Evolutionary conservation across 1,139 yeast genomes (phyloP).

Genomic region (Yamadazyma mexicana): DNA sequence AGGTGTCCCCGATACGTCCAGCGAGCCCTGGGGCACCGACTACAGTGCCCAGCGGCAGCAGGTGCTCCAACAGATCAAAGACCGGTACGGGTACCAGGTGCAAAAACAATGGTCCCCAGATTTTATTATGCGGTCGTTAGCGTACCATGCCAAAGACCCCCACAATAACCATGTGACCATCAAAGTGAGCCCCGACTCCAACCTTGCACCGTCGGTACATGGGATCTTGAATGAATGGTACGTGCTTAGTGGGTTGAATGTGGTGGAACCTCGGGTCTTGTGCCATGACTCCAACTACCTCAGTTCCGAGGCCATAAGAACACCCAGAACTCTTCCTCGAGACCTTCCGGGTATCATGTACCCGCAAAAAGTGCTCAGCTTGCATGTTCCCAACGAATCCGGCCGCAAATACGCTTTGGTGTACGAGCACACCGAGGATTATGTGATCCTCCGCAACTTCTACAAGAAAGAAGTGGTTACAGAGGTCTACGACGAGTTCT

Average conservation of each 20-base stretch:
- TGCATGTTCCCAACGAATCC: slow-evolving; percentile 11
- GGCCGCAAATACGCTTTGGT: slow-evolving; percentile 26
- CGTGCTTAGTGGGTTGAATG: slow-evolving; percentile 23
- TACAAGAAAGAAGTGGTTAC: background rate
- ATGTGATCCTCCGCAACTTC: background rate
- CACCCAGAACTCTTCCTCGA: slow-evolving; percentile 29
- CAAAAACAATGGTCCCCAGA: slow-evolving; percentile 18
- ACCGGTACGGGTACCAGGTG: slow-evolving; percentile 20
- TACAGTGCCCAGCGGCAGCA: slow-evolving; percentile 14
- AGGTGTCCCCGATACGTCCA: slow-evolving; percentile 7
- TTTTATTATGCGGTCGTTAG: slow-evolving; percentile 16
- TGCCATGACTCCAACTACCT: slow-evolving; percentile 8
- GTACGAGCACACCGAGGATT: slow-evolving; percentile 12
- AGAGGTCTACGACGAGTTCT: no score
- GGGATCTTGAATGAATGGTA: slow-evolving; percentile 39
- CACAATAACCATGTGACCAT: slow-evolving; percentile 21
- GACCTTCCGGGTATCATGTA: slow-evolving; percentile 30
- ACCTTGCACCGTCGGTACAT: slow-evolving; percentile 20
- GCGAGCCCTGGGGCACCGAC: background rate
- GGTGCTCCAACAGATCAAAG: slow-evolving; percentile 8
- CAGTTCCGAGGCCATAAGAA: background rate
- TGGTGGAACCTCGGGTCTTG: slow-evolving; percentile 1
- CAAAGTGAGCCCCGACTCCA: slow-evolving; percentile 27
- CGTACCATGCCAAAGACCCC: slow-evolving; percentile 21
- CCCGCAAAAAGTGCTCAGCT: slow-evolving; percentile 25